These are phyloP conservation scores for Mycena pura DNA, from an alignment of 768 basidiomycete genomes.

Conservation along the genomic window DNA sequence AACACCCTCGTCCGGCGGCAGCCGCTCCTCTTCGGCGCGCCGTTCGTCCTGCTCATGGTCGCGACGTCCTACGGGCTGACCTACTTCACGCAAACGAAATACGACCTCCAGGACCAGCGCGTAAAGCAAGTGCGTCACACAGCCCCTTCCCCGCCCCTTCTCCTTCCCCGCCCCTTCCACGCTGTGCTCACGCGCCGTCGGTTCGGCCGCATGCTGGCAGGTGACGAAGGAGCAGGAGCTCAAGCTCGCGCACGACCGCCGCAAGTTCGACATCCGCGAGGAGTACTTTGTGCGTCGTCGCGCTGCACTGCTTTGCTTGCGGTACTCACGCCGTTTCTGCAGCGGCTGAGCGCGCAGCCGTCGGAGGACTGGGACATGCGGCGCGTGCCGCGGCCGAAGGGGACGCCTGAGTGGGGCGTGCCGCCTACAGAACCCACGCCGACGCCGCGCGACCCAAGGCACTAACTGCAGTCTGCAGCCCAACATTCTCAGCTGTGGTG, in stretches of 20 bases:
- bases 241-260: constrained; percentile 68
- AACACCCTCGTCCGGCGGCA: constrained; percentile 58
- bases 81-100: constrained; percentile 86
- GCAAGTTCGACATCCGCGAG: constrained; percentile 91
- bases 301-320: neutral
- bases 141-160: neutral
- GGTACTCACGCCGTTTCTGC: neutral
- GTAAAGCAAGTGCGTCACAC: constrained; percentile 62
- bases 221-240: constrained; percentile 82
- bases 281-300: constrained; percentile 81
- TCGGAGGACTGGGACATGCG: constrained; percentile 88
- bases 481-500: too few species aligned
- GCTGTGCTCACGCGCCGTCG: too few species aligned
- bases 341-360: constrained; percentile 70
- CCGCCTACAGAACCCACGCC: constrained; percentile 64
- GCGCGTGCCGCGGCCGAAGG: constrained; percentile 81
- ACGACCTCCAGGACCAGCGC: constrained; percentile 86
- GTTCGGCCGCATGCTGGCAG: constrained; percentile 36
- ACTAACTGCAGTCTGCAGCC: too few species aligned
- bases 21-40: constrained; percentile 82
- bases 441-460: too few species aligned
- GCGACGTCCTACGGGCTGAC: constrained; percentile 85
- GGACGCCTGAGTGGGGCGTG: constrained; percentile 94
- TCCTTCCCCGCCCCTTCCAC: neutral
- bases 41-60: constrained; percentile 87